Evolutionary conservation across 345 rosid genomes (phyloP).

Genomic region (Lepidium sativum): DNA sequence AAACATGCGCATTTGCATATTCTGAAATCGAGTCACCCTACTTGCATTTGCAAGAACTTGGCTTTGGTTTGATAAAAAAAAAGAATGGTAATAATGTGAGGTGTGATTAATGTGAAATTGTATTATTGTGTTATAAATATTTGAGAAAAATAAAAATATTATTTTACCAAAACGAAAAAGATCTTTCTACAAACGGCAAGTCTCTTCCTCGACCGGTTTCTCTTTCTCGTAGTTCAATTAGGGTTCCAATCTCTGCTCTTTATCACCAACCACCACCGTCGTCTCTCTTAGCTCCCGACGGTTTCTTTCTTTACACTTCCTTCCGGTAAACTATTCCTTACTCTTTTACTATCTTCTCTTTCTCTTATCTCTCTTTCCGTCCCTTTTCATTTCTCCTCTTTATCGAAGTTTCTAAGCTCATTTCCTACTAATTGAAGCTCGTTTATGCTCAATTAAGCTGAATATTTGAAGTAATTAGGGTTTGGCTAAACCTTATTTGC

Average conservation of each 20-base stretch:
- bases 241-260: slow-evolving; percentile 11
- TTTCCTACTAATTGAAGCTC: background rate
- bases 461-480: background rate
- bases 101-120: too few species aligned
- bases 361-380: background rate
- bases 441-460: background rate
- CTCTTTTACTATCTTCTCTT: background rate
- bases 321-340: background rate
- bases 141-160: background rate
- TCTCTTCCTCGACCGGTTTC: background rate
- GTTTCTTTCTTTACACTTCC: background rate
- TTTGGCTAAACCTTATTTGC: background rate
- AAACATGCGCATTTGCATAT: too few species aligned
- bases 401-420: background rate
- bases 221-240: background rate
- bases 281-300: background rate
- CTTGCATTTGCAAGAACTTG: too few species aligned
- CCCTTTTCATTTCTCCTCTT: background rate
- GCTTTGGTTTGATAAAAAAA: too few species aligned
- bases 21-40: too few species aligned
- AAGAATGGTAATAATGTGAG: too few species aligned
- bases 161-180: background rate
- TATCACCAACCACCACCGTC: background rate
- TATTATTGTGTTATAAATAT: too few species aligned
- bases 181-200: background rate